These are phyloP conservation scores for Ophiosphaerella korrae DNA, from an alignment of 2,329 filamentous ascomycete genomes.

Conservation along the genomic window DNA sequence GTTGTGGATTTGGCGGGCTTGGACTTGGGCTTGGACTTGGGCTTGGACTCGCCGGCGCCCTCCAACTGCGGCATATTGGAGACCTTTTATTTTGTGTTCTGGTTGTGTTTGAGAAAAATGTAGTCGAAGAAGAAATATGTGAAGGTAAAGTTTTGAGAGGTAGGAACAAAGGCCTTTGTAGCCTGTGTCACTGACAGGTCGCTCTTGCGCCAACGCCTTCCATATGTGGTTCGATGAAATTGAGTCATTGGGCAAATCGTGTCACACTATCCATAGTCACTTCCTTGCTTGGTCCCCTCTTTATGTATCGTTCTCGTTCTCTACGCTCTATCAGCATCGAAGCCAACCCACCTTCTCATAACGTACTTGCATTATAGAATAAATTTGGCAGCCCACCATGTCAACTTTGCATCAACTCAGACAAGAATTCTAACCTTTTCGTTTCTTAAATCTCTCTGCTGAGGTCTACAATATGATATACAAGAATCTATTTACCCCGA, in stretches of 20 bases:
- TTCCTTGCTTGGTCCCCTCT: no score
- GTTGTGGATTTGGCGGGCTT: neutral
- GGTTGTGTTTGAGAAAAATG: neutral
- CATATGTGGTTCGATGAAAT: no score
- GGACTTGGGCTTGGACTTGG: neutral
- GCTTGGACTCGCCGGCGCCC: neutral
- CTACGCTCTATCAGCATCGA: no score
- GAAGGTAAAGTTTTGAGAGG: neutral
- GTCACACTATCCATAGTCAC: no score
- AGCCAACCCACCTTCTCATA: no score
- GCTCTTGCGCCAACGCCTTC: no score
- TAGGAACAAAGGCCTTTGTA: neutral
- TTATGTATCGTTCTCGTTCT: no score
- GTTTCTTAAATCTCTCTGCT: neutral
- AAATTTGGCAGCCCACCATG: no score
- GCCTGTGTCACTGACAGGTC: no score
- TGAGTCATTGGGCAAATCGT: no score
- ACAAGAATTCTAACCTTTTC: neutral
- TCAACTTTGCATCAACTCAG: no score
- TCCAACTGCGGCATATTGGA: constrained; percentile 3
- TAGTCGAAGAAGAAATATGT: neutral
- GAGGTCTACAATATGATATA: neutral
- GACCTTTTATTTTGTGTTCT: neutral
- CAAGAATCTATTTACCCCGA: neutral
- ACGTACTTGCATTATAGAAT: no score